Evolutionary conservation across 495 filamentous ascomycete species (phyloP), one percentile per base, ranked within the genome.

Genomic region (Parachaetomium inaequale): DNA sequence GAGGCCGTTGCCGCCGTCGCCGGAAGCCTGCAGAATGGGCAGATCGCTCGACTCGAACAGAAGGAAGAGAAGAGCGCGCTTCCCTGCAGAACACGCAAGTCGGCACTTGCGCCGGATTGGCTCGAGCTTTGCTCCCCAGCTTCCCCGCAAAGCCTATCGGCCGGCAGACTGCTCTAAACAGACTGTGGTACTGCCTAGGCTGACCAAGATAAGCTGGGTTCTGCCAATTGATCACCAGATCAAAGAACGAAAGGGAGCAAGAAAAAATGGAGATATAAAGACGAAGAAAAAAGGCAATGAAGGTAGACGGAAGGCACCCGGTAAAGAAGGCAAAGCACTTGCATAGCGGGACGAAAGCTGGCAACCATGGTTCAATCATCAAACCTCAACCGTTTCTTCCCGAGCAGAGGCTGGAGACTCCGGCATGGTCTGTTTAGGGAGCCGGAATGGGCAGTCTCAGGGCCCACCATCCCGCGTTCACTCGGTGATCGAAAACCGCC

Each of bases 121-220:
- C 47, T 51, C 47, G 47, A 51, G 47, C 47, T 51, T 51, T n/a
- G 8, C 26, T 19, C 28, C 26, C 47, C 26, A 29, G 25, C 7
- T 51, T 29, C 47, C 47, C 47, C 47, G 47, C 47, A 51, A 51
- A 51, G 47, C 47, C 47, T 26, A 29, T 51, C 26, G 47, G 26
- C 15, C 17, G 17, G 45, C 45, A 7, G 23, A 14, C 26, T 25
- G 21, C 21, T 26, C 14, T 31, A 29, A 31, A n/a, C n/a, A n/a
- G 47, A 51, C 47, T 51, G 28, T 51, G 25, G 15, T 14, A 29
- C 25, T 17, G n/a, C 42, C n/a, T n/a, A n/a, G n/a, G n/a, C n/a
- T n/a, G 2, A 21, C 19, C 36, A 2, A 40, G 14, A 17, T 40
- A 12, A 40, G 34, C 34, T 11, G 8, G 4, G 17, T 40, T 40